A percentile compares a stretch with the other conserved stretches of the same genome.
These are phyloP conservation scores for Sugiyamaella chiloensis DNA, from an alignment of 805 yeast species.

Conservation along the genomic window DNA sequence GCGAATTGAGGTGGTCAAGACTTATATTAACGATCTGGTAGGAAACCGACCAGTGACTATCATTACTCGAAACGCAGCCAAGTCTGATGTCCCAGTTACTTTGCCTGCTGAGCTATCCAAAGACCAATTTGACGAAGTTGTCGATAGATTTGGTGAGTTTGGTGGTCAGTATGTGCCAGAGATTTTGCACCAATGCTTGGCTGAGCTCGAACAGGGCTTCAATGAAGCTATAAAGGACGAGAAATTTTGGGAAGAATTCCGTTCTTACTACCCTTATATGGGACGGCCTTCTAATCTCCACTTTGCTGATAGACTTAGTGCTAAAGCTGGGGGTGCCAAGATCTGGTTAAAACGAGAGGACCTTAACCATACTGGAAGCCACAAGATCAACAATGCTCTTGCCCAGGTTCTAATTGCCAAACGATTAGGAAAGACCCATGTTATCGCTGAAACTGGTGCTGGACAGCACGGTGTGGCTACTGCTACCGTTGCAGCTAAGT, in stretches of 20 bases:
- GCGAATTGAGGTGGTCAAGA: conserved; percentile 60
- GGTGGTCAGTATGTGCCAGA: conserved; percentile 99
- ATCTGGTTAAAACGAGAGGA: conserved; percentile 99
- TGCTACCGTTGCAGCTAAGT: conserved; percentile 49
- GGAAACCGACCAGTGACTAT: conserved; percentile 42
- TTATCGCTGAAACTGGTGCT: conserved; percentile 50
- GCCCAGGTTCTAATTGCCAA: conserved; percentile 45
- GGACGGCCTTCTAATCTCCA: conserved; percentile 96
- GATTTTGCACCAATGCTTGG: conserved; percentile 84
- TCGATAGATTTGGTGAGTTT: conserved; percentile 82
- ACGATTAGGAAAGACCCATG: conserved; percentile 43
- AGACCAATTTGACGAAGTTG: conserved; percentile 7
- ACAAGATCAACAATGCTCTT: conserved; percentile 47
- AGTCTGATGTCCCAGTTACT: too few species aligned
- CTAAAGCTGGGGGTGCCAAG: conserved; percentile 89
- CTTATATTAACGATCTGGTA: conserved; percentile 66
- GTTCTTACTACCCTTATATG: conserved; percentile 79
- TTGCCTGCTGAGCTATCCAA: conserved; percentile 32
- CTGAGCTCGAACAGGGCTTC: conserved; percentile 84
- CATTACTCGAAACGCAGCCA: conserved; percentile 4
- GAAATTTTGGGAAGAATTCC: conserved; percentile 88
- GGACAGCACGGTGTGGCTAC: conserved; percentile 53
- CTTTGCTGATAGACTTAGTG: conserved; percentile 83
- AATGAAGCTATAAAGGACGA: conserved; percentile 88
- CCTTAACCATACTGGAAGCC: conserved; percentile 47